Base-by-base conservation (phyloP, 345 rosid genomes). In the Ricinus communis region DNA sequence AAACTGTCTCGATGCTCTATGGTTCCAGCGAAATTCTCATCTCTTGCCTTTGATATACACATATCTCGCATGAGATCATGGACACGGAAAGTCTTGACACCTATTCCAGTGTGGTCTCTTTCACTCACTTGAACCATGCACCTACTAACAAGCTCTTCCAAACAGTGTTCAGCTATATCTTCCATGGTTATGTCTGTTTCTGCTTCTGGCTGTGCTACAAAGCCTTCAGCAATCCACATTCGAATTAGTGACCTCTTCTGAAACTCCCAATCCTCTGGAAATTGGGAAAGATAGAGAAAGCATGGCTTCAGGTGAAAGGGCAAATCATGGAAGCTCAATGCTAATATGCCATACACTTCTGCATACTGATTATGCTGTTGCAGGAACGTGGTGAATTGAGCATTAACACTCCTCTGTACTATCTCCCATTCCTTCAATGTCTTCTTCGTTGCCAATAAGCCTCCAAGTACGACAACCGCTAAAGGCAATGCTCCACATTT, bases 401-500 rank as follows among this genome's bases (percentile, higher is more conserved):
- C 21, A 54, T 57, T 28, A 10, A 69, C 45, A 21, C 43, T 69
- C 8, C n/a, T 12, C 13, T 46, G 19, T 0, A 69, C 73, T 11
- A 10, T 14, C 28, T 69, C 16, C 73, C 73, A 69, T 45, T 69
- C 65, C 1, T 6, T n/a, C 22, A 43, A 13, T 7, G 25, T 8
- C 6, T 41, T 31, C 33, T 69, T 74, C 6, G 33, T 49, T 1
- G 74, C 60, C 1, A 72, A 49, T 5, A 73, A 15, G 5, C 71
- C 62, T 45, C 70, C 77, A 19, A 68, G 61, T 0, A 52, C 64
- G 66, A 50, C 58, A 28, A 76, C 59, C 21, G 75, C 80, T 8
- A 76, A 33, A 19, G 80, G 80, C 28, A 76, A 14, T 21, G 75
- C 71, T 52, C 68, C 57, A 28, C 71, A 70, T 65, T 59, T 65